Conservation (phyloP, 176 grass and related monocot species). For the Oryza meyeriana region DNA sequence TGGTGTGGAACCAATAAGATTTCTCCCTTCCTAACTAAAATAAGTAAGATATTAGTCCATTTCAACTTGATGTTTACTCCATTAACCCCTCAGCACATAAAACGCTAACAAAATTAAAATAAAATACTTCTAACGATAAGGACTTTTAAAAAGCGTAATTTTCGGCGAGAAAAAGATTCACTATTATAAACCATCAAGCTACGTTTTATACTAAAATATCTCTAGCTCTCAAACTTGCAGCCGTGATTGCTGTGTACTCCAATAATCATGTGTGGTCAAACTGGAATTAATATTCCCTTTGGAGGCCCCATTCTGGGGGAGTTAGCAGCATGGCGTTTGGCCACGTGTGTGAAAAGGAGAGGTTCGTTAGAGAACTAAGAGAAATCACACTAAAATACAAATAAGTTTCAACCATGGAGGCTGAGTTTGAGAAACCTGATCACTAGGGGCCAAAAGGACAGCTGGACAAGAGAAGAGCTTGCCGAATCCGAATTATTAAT, state of each 20-base stretch:
- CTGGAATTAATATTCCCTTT: background rate
- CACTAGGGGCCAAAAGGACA: slow-evolving; percentile 21
- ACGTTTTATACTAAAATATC: background rate
- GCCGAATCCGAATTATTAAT: background rate
- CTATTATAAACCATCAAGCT: background rate
- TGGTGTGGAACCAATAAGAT: slow-evolving; percentile 16
- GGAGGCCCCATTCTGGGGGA: slow-evolving; percentile 23
- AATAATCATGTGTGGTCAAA: slow-evolving; percentile 1
- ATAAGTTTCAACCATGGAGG: slow-evolving; percentile 25
- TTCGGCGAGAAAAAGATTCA: background rate
- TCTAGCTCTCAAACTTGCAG: background rate
- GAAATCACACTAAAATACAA: slow-evolving; percentile 2
- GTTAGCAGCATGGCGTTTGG: slow-evolving; percentile 25
- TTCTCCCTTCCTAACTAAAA: background rate
- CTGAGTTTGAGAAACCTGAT: background rate
- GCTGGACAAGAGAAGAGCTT: slow-evolving; percentile 26
- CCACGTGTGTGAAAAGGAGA: slow-evolving; percentile 2
- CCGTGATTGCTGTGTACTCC: background rate
- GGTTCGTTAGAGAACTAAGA: slow-evolving; percentile 24
- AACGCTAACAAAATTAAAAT: background rate
- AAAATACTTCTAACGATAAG: background rate
- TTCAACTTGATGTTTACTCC: slow-evolving; percentile 13
- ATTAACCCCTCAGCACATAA: background rate
- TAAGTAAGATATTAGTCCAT: background rate
- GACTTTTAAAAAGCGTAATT: background rate